These are phyloP conservation scores for Tricholoma matsutake DNA, from an alignment of 768 basidiomycete genomes.

Conservation along the genomic window DNA sequence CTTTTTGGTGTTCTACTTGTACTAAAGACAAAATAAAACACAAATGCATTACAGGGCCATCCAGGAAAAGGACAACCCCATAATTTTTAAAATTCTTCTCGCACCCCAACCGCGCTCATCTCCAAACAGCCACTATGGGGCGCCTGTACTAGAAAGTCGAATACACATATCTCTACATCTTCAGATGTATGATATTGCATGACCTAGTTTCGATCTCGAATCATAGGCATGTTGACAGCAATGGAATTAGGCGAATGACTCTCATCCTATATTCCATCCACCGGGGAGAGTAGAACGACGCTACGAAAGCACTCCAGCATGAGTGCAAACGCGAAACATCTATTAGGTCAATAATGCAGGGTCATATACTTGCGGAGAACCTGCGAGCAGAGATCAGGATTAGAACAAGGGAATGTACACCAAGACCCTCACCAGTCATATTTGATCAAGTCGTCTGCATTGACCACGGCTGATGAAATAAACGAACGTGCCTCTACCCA, in stretches of 20 bases:
- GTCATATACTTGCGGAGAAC: conserved; percentile 29
- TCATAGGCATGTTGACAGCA: background rate
- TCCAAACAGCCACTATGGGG: too few species aligned
- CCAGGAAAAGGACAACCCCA: too few species aligned
- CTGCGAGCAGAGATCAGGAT: conserved; percentile 9
- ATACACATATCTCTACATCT: background rate
- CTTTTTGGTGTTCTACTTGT: too few species aligned
- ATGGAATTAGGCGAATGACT: background rate
- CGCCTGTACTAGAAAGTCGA: too few species aligned
- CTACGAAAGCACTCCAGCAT: background rate
- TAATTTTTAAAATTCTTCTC: too few species aligned
- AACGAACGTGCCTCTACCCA: conserved; percentile 91
- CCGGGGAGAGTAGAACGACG: background rate
- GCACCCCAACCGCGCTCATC: too few species aligned
- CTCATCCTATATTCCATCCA: background rate
- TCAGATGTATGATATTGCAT: background rate
- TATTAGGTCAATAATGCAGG: background rate
- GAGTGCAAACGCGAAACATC: too few species aligned
- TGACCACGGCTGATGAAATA: conserved; percentile 71
- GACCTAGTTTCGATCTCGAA: background rate
- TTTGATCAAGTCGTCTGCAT: conserved; percentile 83
- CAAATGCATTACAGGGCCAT: too few species aligned
- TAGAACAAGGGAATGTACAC: background rate
- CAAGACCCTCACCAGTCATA: conserved; percentile 72
- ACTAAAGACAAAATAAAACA: too few species aligned